phyloP scores from a whole-genome alignment of 176 grass and related monocot species.

The Phoenix dactylifera region DNA sequence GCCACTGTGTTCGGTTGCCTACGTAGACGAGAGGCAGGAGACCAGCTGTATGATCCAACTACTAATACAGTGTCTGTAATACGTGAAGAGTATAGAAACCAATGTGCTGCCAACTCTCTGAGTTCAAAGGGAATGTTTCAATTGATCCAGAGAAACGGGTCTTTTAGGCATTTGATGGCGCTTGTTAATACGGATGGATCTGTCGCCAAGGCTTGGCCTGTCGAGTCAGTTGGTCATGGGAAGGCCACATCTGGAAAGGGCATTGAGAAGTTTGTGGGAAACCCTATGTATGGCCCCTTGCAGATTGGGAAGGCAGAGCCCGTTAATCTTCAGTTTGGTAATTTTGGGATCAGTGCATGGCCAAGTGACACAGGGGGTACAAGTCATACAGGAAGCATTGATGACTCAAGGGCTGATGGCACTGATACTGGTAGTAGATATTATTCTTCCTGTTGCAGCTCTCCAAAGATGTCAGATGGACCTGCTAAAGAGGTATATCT shows the following conservation, averaged over 20 bases:
- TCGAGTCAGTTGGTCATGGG: constrained; percentile 34
- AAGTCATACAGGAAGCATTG: constrained; percentile 7
- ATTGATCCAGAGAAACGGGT: constrained; percentile 75
- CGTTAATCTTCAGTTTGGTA: constrained; percentile 12
- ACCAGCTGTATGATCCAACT: constrained; percentile 50
- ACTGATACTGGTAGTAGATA: constrained; percentile 7
- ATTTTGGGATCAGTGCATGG: constrained; percentile 10
- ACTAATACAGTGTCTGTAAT: constrained; percentile 65
- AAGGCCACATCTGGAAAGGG: constrained; percentile 29
- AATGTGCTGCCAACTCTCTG: constrained; percentile 57
- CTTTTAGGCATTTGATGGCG: constrained; percentile 80
- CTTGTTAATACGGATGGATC: constrained; percentile 77
- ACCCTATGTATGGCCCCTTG: constrained; percentile 3
- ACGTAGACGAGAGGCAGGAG: constrained; percentile 41
- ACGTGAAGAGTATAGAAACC: constrained; percentile 72
- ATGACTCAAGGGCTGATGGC: background rate
- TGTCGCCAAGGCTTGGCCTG: constrained; percentile 80
- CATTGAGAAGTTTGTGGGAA: background rate
- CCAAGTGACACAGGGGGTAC: constrained; percentile 1
- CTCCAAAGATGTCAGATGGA: constrained; percentile 10
- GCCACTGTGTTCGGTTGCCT: constrained; percentile 78
- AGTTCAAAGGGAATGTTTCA: constrained; percentile 94
- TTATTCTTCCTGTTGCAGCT: background rate
- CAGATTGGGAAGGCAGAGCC: constrained; percentile 8
- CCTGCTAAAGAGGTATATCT: constrained; percentile 13